Base-by-base conservation (phyloP, 73 alveolate species). In the Uronychia setigera region DNA sequence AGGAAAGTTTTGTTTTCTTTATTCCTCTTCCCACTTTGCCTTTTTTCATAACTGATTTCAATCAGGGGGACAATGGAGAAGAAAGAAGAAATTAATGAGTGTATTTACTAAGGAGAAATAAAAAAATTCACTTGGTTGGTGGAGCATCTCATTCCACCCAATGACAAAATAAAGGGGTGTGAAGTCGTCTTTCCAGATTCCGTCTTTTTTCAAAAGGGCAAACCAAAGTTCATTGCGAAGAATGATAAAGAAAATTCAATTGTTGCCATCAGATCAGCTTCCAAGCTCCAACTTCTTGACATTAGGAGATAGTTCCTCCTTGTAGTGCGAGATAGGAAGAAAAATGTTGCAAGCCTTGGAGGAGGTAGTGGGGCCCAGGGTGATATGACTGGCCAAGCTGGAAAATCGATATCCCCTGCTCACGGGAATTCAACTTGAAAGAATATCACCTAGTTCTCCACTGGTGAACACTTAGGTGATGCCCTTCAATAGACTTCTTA, bases 311-410 rank as follows among this genome's bases (percentile, higher is more conserved):
- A 78, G 59, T 86, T 86, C 57, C 35, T 80, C 26, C 59, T 80
- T 5, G 59, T 86, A 76, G 92, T 86, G 0, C 57, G 87, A 32
- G 92, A 86, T n/a, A 86, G 92, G 81, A 86, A 80, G 76, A 79
- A 59, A 86, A 59, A 86, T 59, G 33, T 25, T 33, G 28, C 78
- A 80, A 25, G 60, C 76, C n/a, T 29, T 82, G 13, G 31, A 1
- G 59, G 31, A 31, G 82, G 31, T n/a, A 31, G 26, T 76, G 1
- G 27, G 35, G 1, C 27, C 1, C 1, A 1, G 9, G 27, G 31
- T 1, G 31, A 76, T 31, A 1, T 31, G 1, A 11, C 59, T n/a
- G n/a, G 26, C n/a, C 33, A 5, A 31, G 31, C 1, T 26, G 31
- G 26, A 29, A 29, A 28, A 30, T 29, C 1, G 31, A 76, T 1